Conservation (phyloP, 2,329 filamentous ascomycete species). For the Claviceps fusiformis region DNA sequence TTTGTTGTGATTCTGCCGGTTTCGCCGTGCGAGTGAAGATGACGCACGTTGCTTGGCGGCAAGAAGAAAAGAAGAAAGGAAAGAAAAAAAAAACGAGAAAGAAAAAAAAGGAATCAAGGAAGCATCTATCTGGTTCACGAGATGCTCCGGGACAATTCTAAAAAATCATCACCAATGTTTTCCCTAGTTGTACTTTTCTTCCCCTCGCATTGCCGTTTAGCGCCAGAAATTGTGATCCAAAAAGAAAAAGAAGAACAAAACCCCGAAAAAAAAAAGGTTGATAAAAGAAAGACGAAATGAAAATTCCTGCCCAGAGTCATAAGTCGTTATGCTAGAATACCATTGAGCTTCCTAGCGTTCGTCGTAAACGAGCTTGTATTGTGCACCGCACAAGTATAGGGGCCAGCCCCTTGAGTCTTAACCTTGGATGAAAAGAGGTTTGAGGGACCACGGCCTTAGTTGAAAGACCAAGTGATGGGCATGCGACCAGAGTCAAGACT, state of each 20-base stretch:
- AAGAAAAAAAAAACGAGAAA: too few relatives aligned
- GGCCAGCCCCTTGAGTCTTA: background rate
- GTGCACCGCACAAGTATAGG: slow-evolving; percentile 7
- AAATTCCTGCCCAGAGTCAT: slow-evolving; percentile 1
- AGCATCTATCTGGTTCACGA: too few relatives aligned
- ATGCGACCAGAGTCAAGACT: slow-evolving; percentile 29
- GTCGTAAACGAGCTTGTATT: background rate
- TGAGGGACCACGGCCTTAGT: slow-evolving; percentile 12
- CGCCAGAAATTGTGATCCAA: background rate
- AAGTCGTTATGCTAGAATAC: slow-evolving; percentile 1
- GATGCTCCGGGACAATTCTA: background rate
- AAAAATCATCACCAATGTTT: background rate
- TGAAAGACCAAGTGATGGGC: slow-evolving; percentile 33
- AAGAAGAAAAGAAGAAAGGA: too few relatives aligned
- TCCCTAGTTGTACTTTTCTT: background rate
- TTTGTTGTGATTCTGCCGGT: too few relatives aligned
- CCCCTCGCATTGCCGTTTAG: background rate
- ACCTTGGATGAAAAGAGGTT: background rate
- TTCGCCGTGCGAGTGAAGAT: too few relatives aligned
- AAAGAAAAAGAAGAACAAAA: background rate
- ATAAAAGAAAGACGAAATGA: background rate
- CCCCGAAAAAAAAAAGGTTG: background rate
- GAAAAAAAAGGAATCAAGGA: too few relatives aligned
- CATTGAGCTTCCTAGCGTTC: background rate
- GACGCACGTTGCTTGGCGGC: too few relatives aligned